These are phyloP conservation scores for Botrytis cinerea DNA, from an alignment of 2,329 filamentous ascomycete species.

Conservation along the genomic window DNA sequence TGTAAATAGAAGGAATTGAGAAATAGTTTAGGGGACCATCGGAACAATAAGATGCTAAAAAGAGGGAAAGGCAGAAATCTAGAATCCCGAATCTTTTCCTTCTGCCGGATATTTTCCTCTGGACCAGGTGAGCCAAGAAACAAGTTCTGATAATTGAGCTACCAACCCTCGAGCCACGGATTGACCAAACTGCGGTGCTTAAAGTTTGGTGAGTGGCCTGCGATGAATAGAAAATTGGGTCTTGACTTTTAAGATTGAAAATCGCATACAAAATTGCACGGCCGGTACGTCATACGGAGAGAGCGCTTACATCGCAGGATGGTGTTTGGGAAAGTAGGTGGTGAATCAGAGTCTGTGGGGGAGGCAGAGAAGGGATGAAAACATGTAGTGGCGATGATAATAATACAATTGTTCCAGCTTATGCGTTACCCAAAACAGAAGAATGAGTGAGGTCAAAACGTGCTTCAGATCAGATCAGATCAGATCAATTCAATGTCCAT, in stretches of 20 bases:
- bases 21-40: not conserved
- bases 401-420: not conserved
- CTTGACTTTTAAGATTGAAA: not conserved
- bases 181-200: not conserved
- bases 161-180: slow-evolving; percentile 7
- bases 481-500: not conserved
- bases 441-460: not conserved
- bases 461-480: not conserved
- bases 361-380: too few relatives aligned
- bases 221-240: not conserved
- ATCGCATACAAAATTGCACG: not conserved
- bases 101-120: not conserved
- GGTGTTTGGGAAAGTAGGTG: not conserved
- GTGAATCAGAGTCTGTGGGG: not conserved
- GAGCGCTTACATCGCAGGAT: not conserved
- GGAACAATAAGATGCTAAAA: not conserved
- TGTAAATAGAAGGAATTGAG: not conserved
- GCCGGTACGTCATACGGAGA: slow-evolving; percentile 7
- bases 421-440: not conserved
- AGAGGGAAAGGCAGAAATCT: not conserved
- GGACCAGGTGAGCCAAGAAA: slow-evolving; percentile 5
- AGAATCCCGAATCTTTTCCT: not conserved
- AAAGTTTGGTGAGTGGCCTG: not conserved
- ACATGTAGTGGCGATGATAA: not conserved
- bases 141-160: not conserved